Base-by-base conservation (phyloP, 2,329 filamentous ascomycete genomes). In the Aspergillus fischeri region DNA sequence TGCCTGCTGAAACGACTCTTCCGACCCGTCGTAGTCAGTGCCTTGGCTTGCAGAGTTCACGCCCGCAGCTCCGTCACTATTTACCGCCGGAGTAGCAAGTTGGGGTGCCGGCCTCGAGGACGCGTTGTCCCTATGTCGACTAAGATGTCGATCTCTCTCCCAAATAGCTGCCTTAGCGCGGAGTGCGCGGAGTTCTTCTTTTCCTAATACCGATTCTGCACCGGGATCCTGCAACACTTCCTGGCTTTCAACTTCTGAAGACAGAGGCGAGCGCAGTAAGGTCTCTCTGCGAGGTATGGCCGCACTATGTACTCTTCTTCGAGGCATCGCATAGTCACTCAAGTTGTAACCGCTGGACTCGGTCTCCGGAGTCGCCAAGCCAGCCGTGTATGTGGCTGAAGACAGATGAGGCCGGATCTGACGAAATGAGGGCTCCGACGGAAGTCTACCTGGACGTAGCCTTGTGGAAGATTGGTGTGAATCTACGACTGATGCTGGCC, bases 401-500 rank as follows among this genome's bases (percentile, higher is more conserved):
- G 63, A 61, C 21, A 66, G 66, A 63, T 68, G 64, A 55, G 69
- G 65, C 48, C 66, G 72, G 60, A 67, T 67, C 49, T 80, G 77
- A 53, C 79, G 79, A 66, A 80, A 78, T 62, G 81, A 80, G 54
- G 75, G 76, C 60, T 80, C 78, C 51, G 81, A 78, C 52, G 81
- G 75, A 53, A 80, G 59, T 45, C 71, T 64, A 29, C 59, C 58
- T 42, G 66, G 60, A 56, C 69, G 68, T 14, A 64, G 60, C 27
- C 65, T 68, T 8, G 63, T 66, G 44, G 74, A 78, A 55, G 77
- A 72, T 70, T 81, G 80, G 49, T 77, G 80, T 54, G 79, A 78
- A 66, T 85, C 83, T 35, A 78, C 75, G 57, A 83, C 78, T 8
- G 82, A 82, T 20, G 81, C 77, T 8, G 78, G 78, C 57, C 81